Conservation (phyloP, 768 basidiomycete genomes). For the Ramaria sp. region DNA sequence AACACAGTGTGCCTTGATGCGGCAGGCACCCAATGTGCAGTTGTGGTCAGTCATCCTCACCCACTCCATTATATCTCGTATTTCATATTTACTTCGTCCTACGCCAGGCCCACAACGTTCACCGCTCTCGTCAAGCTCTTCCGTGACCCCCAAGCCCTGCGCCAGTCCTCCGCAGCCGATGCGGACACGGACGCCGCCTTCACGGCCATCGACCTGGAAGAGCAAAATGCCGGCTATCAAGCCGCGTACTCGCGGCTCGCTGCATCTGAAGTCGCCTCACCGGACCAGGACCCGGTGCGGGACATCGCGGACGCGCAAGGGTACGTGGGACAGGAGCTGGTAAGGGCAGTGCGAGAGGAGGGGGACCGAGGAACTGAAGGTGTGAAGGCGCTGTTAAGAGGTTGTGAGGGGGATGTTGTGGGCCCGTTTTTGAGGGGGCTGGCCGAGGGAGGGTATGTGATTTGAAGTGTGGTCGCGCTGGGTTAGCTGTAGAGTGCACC, state of each 20-base stretch:
- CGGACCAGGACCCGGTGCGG: conserved; percentile 37
- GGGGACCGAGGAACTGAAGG: not conserved
- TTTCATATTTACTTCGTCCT: not conserved
- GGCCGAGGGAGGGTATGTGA: not conserved
- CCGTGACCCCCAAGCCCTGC: conserved; percentile 58
- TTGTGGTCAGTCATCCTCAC: conserved; percentile 42
- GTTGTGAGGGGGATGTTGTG: too few relatives aligned
- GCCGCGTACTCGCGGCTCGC: conserved; percentile 89
- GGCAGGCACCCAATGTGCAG: conserved; percentile 48
- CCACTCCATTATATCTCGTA: not conserved
- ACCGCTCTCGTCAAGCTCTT: conserved; percentile 67
- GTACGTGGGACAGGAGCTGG: not conserved
- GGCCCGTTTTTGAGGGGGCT: not conserved
- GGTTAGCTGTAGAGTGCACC: not conserved
- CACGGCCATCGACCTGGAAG: conserved; percentile 82
- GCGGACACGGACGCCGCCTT: conserved; percentile 48
- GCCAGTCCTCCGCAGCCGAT: conserved; percentile 23
- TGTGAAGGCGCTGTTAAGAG: too few relatives aligned
- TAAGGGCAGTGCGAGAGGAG: not conserved
- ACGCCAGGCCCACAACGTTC: conserved; percentile 56
- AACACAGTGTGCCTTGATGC: conserved; percentile 61
- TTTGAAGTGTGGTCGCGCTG: not conserved
- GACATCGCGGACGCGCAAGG: not conserved
- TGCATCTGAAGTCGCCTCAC: conserved; percentile 51
- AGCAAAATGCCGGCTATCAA: conserved; percentile 85